These are phyloP conservation scores for Syzygium malaccense DNA, from an alignment of 441 rosid species.

Conservation along the genomic window DNA sequence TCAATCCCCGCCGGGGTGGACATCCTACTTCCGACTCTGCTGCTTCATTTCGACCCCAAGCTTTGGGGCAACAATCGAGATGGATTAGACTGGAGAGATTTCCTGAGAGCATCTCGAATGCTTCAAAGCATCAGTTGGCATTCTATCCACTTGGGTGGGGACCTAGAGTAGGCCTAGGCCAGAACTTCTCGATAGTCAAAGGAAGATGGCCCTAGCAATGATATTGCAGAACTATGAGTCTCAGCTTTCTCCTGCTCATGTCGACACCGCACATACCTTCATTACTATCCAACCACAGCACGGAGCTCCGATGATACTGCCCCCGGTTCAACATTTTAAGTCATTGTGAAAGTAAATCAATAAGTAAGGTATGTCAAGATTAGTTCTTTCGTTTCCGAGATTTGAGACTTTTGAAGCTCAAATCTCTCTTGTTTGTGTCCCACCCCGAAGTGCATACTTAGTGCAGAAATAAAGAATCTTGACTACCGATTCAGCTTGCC, in stretches of 20 bases:
- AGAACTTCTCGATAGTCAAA: not conserved
- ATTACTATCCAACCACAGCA: not conserved
- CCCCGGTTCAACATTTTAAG: not conserved
- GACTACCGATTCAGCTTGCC: not conserved
- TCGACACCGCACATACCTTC: not conserved
- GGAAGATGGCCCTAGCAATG: not conserved
- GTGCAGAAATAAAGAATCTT: not conserved
- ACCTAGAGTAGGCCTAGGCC: not conserved
- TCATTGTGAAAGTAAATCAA: not conserved
- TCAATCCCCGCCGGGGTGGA: conserved; percentile 34
- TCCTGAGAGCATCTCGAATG: conserved; percentile 31
- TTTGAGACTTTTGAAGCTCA: not conserved
- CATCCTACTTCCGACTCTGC: conserved; percentile 21
- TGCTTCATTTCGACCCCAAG: conserved; percentile 33
- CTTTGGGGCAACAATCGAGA: conserved; percentile 33
- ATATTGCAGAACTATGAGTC: not conserved
- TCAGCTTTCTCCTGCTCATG: not conserved
- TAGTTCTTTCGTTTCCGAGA: not conserved
- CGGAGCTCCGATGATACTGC: not conserved
- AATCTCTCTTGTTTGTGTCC: not conserved
- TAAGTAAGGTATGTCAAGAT: not conserved
- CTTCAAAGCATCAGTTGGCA: conserved; percentile 22
- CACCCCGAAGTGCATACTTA: not conserved
- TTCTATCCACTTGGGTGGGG: conserved; percentile 25
- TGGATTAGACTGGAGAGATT: conserved; percentile 40